Evolutionary conservation across 2,329 filamentous ascomycete genomes (phyloP).

Genomic region (Botrytis fabae): DNA sequence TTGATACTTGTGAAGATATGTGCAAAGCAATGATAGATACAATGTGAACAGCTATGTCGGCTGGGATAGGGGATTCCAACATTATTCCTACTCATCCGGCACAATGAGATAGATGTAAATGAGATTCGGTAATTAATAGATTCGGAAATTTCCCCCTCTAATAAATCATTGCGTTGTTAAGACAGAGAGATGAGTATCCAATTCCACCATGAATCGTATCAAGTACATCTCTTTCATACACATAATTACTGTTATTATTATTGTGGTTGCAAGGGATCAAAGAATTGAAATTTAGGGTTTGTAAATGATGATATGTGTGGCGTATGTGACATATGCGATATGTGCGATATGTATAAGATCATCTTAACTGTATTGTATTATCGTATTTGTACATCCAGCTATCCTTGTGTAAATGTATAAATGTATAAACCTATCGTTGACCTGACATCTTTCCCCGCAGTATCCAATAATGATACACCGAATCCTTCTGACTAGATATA

Average conservation of each 20-base stretch:
- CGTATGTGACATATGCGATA: too few species aligned
- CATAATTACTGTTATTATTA: too few species aligned
- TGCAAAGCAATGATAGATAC: background rate
- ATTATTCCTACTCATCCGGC: background rate
- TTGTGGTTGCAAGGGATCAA: background rate
- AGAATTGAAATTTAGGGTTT: too few species aligned
- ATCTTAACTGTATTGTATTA: too few species aligned
- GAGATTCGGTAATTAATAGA: background rate
- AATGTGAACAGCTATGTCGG: background rate
- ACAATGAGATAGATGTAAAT: background rate
- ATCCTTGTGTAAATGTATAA: too few species aligned
- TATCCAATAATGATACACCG: background rate
- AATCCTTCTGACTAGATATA: background rate
- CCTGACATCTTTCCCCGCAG: background rate
- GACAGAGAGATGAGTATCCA: background rate
- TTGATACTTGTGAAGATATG: background rate
- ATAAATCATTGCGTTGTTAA: background rate
- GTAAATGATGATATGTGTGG: too few species aligned
- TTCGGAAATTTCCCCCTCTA: background rate
- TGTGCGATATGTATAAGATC: background rate
- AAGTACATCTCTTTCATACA: background rate
- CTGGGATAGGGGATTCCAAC: background rate
- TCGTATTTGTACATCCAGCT: too few species aligned
- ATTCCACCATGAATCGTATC: background rate
- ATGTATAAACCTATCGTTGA: rapidly evolving